A percentile compares a stretch with the other conserved stretches of the same genome.
Evolutionary conservation across 306 rosid genomes (phyloP).

Genomic region (Alnus rubra): DNA sequence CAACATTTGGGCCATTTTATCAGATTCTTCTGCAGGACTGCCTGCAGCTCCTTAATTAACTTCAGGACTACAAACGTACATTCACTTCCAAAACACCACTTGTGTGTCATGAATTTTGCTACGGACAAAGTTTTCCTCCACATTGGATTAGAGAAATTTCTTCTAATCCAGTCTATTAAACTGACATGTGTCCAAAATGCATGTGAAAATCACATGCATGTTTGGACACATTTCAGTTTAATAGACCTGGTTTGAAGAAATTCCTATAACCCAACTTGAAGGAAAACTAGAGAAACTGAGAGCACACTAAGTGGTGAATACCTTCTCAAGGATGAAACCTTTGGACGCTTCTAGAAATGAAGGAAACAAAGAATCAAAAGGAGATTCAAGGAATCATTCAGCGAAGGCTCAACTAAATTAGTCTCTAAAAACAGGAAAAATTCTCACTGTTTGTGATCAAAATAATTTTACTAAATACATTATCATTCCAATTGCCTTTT

Average conservation of each 20-base stretch:
- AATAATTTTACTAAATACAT: background rate
- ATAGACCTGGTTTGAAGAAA: no score
- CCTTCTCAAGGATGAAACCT: background rate
- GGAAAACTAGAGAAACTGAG: background rate
- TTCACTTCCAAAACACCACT: background rate
- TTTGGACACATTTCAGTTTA: no score
- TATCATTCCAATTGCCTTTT: background rate
- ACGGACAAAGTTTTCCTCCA: no score
- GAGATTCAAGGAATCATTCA: background rate
- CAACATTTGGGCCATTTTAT: background rate
- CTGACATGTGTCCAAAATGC: no score
- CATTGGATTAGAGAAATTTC: no score
- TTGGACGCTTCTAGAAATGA: background rate
- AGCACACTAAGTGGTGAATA: background rate
- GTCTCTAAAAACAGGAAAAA: background rate
- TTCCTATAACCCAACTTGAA: no score
- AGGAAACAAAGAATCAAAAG: background rate
- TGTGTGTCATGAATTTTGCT: conserved; percentile 1
- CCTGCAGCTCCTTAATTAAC: background rate
- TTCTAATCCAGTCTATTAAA: no score
- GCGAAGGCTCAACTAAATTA: background rate
- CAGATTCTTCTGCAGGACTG: background rate
- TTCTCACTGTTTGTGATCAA: background rate
- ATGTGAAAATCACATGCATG: no score
- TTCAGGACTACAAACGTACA: background rate